A percentile compares a stretch with the other conserved stretches of the same genome.
These are phyloP conservation scores for Drosera capensis DNA, from an alignment of 148 eudicot species.

Conservation along the genomic window DNA sequence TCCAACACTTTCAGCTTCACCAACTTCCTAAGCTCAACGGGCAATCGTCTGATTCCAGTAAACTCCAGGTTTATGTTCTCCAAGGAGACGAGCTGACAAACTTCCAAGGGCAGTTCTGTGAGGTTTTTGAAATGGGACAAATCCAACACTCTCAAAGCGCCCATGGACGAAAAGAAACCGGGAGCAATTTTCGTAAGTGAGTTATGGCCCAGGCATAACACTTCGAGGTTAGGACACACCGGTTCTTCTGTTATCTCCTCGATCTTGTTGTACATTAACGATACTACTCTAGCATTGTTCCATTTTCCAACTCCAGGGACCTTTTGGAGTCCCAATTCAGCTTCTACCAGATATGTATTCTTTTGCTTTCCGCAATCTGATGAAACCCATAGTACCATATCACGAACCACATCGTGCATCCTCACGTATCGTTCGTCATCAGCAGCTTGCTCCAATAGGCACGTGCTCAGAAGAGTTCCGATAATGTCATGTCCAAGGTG, in stretches of 20 bases:
- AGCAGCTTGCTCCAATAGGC: conserved; percentile 17
- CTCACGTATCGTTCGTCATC: conserved; percentile 19
- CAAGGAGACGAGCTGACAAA: not conserved
- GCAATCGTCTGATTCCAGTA: not conserved
- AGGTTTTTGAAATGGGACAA: not conserved
- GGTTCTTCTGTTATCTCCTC: too few relatives aligned
- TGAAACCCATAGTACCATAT: conserved; percentile 22
- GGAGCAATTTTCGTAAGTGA: not conserved
- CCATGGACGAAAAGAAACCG: not conserved
- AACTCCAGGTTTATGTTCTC: not conserved
- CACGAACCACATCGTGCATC: conserved; percentile 36
- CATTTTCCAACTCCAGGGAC: too few relatives aligned
- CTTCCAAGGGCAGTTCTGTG: too few relatives aligned
- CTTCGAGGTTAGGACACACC: not conserved
- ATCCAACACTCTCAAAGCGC: not conserved
- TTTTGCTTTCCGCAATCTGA: conserved; percentile 4
- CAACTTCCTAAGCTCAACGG: not conserved
- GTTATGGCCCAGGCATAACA: not conserved
- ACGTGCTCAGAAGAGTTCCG: conserved; percentile 6
- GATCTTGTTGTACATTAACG: too few relatives aligned
- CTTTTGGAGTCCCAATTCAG: too few relatives aligned
- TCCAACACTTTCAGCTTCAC: not conserved
- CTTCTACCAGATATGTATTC: conserved; percentile 6
- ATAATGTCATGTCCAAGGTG: conserved; percentile 21
- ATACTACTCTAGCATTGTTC: too few relatives aligned